Evolutionary conservation across 495 filamentous ascomycete genomes (phyloP).

Genomic region (Talaromyces adpressus): DNA sequence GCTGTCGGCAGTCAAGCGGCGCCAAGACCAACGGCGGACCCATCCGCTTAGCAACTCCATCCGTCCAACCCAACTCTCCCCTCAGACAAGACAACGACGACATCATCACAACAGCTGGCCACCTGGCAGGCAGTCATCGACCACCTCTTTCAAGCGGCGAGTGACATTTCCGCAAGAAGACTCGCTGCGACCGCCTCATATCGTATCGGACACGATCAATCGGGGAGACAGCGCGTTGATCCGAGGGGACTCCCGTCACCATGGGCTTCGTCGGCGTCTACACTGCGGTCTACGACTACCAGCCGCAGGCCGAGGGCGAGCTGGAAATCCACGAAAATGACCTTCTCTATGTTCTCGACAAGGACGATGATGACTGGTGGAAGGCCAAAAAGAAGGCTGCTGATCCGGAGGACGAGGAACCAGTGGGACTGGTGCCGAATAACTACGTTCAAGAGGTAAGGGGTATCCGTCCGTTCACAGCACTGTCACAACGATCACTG

Average conservation of each 20-base stretch:
- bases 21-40: slow-evolving; percentile 1
- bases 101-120: background rate
- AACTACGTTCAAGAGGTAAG: slow-evolving; percentile 97
- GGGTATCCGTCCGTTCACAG: slow-evolving; percentile 6
- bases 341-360: slow-evolving; percentile 85
- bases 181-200: background rate
- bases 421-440: slow-evolving; percentile 84
- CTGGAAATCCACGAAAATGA: slow-evolving; percentile 84
- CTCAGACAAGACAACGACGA: background rate
- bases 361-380: slow-evolving; percentile 97
- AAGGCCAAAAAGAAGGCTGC: slow-evolving; percentile 96
- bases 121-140: background rate
- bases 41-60: slow-evolving; percentile 2
- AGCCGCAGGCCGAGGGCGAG: slow-evolving; percentile 82
- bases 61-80: background rate
- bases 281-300: slow-evolving; percentile 89
- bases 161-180: background rate
- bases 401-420: slow-evolving; percentile 84
- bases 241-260: slow-evolving; percentile 9
- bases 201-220: slow-evolving; percentile 15
- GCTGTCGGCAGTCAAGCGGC: background rate
- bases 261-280: slow-evolving; percentile 89
- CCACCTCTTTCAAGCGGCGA: background rate
- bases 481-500: background rate
- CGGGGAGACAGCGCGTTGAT: slow-evolving; percentile 17